Evolutionary conservation across 768 basidiomycete species (phyloP).

Genomic region (Leccinellum luteum): DNA sequence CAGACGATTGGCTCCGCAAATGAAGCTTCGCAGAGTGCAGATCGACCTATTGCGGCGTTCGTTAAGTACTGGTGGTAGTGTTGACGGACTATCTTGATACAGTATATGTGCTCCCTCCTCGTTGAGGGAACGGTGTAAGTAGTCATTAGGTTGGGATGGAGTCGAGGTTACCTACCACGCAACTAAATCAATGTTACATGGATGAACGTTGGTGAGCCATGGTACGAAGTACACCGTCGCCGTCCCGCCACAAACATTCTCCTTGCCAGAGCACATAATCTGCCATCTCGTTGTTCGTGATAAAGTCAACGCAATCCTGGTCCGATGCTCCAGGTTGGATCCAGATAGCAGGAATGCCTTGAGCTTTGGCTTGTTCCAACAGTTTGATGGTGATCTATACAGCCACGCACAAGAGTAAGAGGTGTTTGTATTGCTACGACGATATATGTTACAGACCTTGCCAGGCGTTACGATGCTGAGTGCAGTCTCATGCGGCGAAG

Average conservation of each 20-base stretch:
- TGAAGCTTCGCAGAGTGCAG: not conserved
- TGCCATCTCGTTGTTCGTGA: constrained; percentile 60
- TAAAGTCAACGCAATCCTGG: constrained; percentile 56
- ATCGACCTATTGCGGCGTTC: not conserved
- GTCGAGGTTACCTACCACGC: not conserved
- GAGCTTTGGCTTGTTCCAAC: constrained; percentile 64
- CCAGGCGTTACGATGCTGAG: constrained; percentile 79
- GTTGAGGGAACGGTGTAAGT: not conserved
- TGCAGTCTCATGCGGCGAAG: constrained; percentile 62
- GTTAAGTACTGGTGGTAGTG: not conserved
- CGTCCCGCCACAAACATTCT: constrained; percentile 77
- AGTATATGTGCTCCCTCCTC: not conserved
- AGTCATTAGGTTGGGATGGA: not conserved
- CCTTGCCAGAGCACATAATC: constrained; percentile 79
- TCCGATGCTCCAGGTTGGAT: constrained; percentile 88
- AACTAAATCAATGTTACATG: constrained; percentile 8
- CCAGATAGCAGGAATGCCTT: constrained; percentile 79
- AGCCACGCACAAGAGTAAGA: not conserved
- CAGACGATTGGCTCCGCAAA: not conserved
- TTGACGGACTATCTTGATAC: not conserved
- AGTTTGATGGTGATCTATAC: constrained; percentile 68
- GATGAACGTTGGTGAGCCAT: constrained; percentile 23
- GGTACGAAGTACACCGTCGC: constrained; percentile 49
- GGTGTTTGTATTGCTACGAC: not conserved
- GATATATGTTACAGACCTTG: constrained; percentile 40